A percentile compares a stretch with the other conserved stretches of the same genome.
Conservation (phyloP, 176 grass and related monocot genomes). For the Musa troglodytarum region DNA sequence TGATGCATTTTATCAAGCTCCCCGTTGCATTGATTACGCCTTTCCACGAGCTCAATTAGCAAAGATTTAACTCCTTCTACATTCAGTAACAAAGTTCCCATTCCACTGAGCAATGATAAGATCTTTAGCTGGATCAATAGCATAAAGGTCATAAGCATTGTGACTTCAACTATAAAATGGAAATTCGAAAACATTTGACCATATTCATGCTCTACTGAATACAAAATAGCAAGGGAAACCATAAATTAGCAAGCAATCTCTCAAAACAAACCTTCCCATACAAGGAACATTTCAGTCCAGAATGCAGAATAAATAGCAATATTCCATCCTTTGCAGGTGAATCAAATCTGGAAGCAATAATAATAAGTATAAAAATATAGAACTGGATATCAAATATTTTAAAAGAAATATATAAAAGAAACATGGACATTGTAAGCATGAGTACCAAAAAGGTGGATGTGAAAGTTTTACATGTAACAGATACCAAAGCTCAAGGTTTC, state of each 20-base stretch:
- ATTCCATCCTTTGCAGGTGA: conserved; percentile 47
- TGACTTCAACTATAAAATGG: not conserved
- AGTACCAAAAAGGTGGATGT: not conserved
- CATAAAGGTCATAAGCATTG: conserved; percentile 3
- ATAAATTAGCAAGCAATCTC: not conserved
- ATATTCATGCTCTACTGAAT: not conserved
- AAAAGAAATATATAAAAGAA: not conserved
- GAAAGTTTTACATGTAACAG: not conserved
- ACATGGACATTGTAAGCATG: not conserved
- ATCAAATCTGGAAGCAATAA: conserved; percentile 61
- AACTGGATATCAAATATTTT: conserved; percentile 5
- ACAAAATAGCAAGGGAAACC: not conserved
- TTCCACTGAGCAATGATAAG: conserved; percentile 69
- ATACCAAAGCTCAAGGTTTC: not conserved
- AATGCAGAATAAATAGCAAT: conserved; percentile 56
- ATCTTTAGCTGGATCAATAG: conserved; percentile 53
- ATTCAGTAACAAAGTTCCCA: conserved; percentile 58
- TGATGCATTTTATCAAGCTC: conserved; percentile 25
- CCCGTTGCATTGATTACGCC: conserved; percentile 26
- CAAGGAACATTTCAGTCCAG: conserved; percentile 48
- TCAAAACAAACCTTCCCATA: conserved; percentile 68
- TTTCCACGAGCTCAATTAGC: conserved; percentile 50
- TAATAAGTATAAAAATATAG: conserved; percentile 8
- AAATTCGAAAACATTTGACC: not conserved
- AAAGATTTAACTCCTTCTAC: conserved; percentile 51